Evolutionary conservation across 306 rosid genomes (phyloP), one percentile per base, ranked within the genome.

Genomic region (Lotus japonicus): DNA sequence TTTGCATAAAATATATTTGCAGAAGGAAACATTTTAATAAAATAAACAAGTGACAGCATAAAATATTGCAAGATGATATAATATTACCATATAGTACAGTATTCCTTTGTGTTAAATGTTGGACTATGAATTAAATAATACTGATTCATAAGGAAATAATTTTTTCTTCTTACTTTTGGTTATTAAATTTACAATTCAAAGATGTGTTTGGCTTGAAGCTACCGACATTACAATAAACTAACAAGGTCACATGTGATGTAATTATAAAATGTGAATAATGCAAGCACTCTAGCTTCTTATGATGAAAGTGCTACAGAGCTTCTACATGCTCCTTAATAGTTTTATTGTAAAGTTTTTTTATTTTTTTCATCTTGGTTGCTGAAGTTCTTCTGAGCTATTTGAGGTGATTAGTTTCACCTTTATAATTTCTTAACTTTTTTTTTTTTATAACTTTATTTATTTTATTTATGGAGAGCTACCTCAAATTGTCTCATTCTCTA

Each of bases 201-300:
- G 38, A 21, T 11, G 33, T 76, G 73, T 38, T 45, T 60, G 50
- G 69, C 49, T 57, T 53, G 70, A 58, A 79, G 78, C 53, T 53
- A 66, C 91, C 81, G 55, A 77, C 78, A 13, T 64, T 44, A 57
- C 42, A 58, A 71, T 79, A 53, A 53, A 82, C 26, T 69, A 39
- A 64, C 18, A 73, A 26, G 44, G 45, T 74, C 71, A 66, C 82
- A 58, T 75, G 79, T 76, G 64, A 50, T 10, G 42, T 70, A 62
- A 64, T 65, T 51, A 81, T 72, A 63, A 58, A 31, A 73, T 58
- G 46, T 33, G 64, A 35, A 44, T 17, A 67, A 23, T 56, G n/a
- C 57, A 56, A 26, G 36, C 49, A 61, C 62, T 61, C 31, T 71
- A 31, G 73, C 16, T 80, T 72, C 63, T 74, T 77, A 51, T 56